Evolutionary conservation across 257 asterid species (phyloP).

Genomic region (Echium plantagineum): DNA sequence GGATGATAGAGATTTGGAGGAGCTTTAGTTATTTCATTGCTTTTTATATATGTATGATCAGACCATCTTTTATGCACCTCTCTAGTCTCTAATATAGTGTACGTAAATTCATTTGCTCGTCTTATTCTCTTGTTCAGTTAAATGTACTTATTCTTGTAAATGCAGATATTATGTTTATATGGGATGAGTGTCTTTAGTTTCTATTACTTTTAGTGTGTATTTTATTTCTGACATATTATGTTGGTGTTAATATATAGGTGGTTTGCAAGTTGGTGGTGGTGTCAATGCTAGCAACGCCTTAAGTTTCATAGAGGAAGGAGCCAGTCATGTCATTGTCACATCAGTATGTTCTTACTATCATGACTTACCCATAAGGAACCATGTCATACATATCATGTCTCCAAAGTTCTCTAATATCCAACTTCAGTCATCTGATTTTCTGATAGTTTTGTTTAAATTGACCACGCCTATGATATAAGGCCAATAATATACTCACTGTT

Average conservation of each 20-base stretch:
- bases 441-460: too few species aligned
- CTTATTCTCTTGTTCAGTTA: background rate
- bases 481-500: too few species aligned
- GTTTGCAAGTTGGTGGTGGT: slow-evolving; percentile 98
- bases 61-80: background rate
- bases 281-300: slow-evolving; percentile 66
- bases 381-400: background rate
- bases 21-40: background rate
- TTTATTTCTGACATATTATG: slow-evolving; percentile 29
- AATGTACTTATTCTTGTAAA: background rate
- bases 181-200: slow-evolving; percentile 10
- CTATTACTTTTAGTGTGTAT: slow-evolving; percentile 16
- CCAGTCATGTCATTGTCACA: slow-evolving; percentile 96
- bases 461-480: background rate
- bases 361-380: background rate
- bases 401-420: background rate
- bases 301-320: slow-evolving; percentile 80
- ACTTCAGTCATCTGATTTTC: too few species aligned
- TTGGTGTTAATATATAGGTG: slow-evolving; percentile 54
- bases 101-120: background rate
- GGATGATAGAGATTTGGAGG: background rate
- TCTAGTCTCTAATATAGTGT: background rate
- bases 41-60: background rate
- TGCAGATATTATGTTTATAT: background rate
- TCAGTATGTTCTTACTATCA: slow-evolving; percentile 47